These are phyloP conservation scores for Eucalyptus globulus DNA, from an alignment of 345 rosid species.

Conservation along the genomic window DNA sequence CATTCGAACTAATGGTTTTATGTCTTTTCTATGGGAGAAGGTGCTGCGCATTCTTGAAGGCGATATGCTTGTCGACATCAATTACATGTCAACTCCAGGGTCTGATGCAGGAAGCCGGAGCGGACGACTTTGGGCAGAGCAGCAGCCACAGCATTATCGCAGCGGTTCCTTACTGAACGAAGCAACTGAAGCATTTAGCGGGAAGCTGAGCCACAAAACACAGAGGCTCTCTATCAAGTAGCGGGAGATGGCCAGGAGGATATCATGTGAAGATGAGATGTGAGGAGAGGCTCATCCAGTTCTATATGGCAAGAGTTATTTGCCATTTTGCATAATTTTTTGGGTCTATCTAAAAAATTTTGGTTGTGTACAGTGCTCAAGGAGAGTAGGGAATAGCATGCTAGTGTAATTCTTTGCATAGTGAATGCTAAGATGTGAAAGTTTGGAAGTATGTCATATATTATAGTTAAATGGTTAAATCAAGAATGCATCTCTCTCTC, in stretches of 20 bases:
- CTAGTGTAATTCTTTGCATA: constrained; percentile 13
- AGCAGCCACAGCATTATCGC: constrained; percentile 22
- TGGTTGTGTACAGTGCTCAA: constrained; percentile 31
- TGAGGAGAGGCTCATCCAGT: background rate
- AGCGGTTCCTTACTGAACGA: constrained; percentile 36
- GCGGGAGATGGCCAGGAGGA: constrained; percentile 30
- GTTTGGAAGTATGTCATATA: background rate
- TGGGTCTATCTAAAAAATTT: constrained; percentile 1
- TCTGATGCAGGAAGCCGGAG: constrained; percentile 78
- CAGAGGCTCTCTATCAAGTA: constrained; percentile 20
- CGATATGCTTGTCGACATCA: constrained; percentile 64
- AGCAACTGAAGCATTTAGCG: constrained; percentile 43
- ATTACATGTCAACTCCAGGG: constrained; percentile 56
- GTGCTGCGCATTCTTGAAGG: constrained; percentile 95
- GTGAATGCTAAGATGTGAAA: background rate
- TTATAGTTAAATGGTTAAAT: background rate
- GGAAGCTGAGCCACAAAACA: constrained; percentile 47
- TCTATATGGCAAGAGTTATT: background rate
- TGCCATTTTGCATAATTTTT: background rate
- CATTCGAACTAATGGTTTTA: background rate
- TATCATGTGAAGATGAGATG: constrained; percentile 5
- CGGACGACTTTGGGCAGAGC: constrained; percentile 68
- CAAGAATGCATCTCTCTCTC: background rate
- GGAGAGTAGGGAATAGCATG: constrained; percentile 8
- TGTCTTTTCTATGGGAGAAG: constrained; percentile 17